Evolutionary conservation across 768 basidiomycete species (phyloP).

Genomic region (Suillus cothurnatus): DNA sequence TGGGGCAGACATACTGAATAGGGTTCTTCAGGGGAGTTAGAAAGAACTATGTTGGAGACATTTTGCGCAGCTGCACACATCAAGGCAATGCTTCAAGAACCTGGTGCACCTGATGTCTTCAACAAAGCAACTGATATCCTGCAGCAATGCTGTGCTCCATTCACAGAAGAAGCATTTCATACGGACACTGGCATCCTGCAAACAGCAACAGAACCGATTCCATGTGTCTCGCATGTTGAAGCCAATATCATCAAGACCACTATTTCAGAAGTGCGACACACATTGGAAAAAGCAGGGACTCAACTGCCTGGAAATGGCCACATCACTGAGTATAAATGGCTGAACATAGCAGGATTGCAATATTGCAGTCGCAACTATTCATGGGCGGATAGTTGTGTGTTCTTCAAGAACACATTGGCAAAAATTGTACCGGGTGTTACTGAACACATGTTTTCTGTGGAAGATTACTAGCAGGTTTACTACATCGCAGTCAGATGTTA

Average conservation of each 20-base stretch:
- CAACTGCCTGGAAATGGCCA: not conserved
- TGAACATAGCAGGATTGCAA: conserved; percentile 1
- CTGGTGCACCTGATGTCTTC: not conserved
- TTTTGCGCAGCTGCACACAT: conserved; percentile 9
- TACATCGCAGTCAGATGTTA: not conserved
- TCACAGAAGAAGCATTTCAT: not conserved
- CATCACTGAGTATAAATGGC: not conserved
- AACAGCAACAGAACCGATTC: not conserved
- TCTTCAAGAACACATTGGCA: not conserved
- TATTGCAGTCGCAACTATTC: conserved; percentile 4
- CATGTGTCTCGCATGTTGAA: not conserved
- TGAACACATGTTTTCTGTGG: conserved; percentile 7
- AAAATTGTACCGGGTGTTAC: not conserved
- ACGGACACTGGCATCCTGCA: not conserved
- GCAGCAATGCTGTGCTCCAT: not conserved
- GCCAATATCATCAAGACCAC: not conserved
- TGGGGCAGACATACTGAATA: not conserved
- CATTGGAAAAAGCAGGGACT: not conserved
- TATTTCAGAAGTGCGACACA: not conserved
- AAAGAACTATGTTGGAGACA: conserved; percentile 9
- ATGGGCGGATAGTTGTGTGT: conserved; percentile 1
- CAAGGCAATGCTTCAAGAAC: conserved; percentile 10
- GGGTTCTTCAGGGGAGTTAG: conserved; percentile 8
- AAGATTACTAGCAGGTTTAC: not conserved
- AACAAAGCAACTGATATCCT: not conserved